phyloP scores from a whole-genome alignment of 164 flowering plant species.

The Magnolia officinalis region DNA sequence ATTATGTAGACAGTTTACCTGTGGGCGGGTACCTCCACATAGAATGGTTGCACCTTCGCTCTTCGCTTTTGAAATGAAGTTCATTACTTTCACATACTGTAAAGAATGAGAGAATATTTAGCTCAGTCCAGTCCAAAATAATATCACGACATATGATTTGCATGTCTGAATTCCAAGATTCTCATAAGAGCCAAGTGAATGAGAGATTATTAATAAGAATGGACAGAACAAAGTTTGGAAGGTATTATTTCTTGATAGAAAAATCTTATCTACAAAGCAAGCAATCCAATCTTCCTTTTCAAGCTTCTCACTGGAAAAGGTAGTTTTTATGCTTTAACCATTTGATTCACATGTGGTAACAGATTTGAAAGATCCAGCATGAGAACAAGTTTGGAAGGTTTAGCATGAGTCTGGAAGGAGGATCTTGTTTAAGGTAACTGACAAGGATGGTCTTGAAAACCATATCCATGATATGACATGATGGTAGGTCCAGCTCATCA shows the following conservation, averaged over 20 bases:
- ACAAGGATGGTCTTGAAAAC: too few species aligned
- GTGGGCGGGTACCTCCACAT: conserved; percentile 77
- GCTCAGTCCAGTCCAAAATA: background rate
- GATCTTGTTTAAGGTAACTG: too few species aligned
- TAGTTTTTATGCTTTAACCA: too few species aligned
- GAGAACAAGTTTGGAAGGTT: too few species aligned
- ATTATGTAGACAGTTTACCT: conserved; percentile 35
- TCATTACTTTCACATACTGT: conserved; percentile 84
- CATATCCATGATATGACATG: too few species aligned
- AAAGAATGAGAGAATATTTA: conserved; percentile 15
- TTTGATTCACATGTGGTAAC: too few species aligned
- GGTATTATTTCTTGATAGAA: background rate
- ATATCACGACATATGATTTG: background rate
- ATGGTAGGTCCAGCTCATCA: too few species aligned
- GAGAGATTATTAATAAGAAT: background rate
- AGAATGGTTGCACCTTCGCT: conserved; percentile 93
- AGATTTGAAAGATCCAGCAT: too few species aligned
- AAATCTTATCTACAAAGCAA: background rate
- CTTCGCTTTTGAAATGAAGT: conserved; percentile 79
- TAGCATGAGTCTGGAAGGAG: too few species aligned
- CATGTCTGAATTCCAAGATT: background rate
- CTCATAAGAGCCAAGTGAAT: background rate
- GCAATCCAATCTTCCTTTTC: too few species aligned
- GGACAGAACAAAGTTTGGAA: background rate
- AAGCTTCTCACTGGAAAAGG: too few species aligned